Percentiles rank a stretch among this genome's conserved stretches.
Conservation (phyloP, 2,329 filamentous ascomycete genomes). For the Beauveria scarabaeidicola region DNA sequence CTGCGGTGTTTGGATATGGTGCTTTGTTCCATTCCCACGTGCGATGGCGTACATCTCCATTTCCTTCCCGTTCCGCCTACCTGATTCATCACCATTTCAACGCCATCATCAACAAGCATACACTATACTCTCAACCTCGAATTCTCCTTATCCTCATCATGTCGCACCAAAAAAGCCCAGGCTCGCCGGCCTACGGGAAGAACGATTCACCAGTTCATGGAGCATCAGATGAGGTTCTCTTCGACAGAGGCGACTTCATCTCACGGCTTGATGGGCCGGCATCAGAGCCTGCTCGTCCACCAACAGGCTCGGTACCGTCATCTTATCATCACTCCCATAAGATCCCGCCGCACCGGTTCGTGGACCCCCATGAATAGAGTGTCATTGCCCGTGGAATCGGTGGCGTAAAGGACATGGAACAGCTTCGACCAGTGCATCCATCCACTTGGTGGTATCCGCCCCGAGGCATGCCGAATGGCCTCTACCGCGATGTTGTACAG, state of each 20-base stretch:
- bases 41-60: background rate
- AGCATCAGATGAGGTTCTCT: slow-evolving; percentile 3
- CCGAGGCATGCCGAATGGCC: slow-evolving; percentile 36
- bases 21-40: background rate
- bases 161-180: background rate
- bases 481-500: slow-evolving; percentile 40
- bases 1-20: background rate
- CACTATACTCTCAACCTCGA: background rate
- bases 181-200: background rate
- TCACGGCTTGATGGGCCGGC: background rate
- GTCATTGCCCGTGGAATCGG: slow-evolving; percentile 40
- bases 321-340: slow-evolving; percentile 12
- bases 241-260: slow-evolving; percentile 6
- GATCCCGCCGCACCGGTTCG: slow-evolving; percentile 27
- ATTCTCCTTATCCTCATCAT: background rate
- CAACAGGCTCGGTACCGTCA: slow-evolving; percentile 1
- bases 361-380: slow-evolving; percentile 36
- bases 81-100: background rate
- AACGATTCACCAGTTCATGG: background rate
- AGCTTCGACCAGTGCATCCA: slow-evolving; percentile 33
- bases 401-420: slow-evolving; percentile 37
- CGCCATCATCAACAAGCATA: background rate
- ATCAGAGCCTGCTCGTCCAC: background rate
- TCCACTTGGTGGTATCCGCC: slow-evolving; percentile 37
- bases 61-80: background rate